Evolutionary conservation across 345 rosid species (phyloP), one percentile per base, ranked within the genome.

Genomic region (Brassica nigra): DNA sequence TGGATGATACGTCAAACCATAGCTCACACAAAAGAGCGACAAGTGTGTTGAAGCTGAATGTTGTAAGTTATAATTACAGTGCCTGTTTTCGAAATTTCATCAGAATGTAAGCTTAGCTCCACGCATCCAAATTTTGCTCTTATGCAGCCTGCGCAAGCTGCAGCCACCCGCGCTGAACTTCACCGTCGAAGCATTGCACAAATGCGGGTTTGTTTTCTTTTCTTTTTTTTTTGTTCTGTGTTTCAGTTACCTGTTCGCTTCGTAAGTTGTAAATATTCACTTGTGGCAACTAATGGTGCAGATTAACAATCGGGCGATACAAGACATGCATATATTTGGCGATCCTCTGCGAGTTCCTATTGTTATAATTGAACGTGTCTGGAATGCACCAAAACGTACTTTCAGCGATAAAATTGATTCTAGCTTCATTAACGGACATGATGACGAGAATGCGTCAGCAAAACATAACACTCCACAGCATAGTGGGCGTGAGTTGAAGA

Each of bases 101-200:
- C 47, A 61, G 31, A 67, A 23, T n/a, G 34, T 16, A 20, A 58
- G 70, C 36, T 76, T 33, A 18, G 67, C 73, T 69, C 64, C 62
- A 52, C 71, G 82, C 36, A 58, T 78, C 57, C 15, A 49, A 1
- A 47, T 23, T 74, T 73, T 47, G 69, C 49, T 83, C 70, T 30
- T 73, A 33, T 78, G 77, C 90, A 96, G 99, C 97, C 99, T 72
- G 88, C 90, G 12, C 93, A 93, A 77, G 68, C 78, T 71, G 97
- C 98, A 86, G 89, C 89, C 57, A 89, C 87, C 80, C 97, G 97
- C 12, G 99, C 98, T 71, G 99, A 96, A 81, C 93, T 93, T 81
- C 98, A 96, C 78, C 91, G 98, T 66, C 94, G 93, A 76, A 92
- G 99, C 83, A 90, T 96, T 85, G 95, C 94, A 70, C 99, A 93